Percentiles rank a stretch among this genome's conserved stretches.
phyloP scores from a whole-genome alignment of 129 eudicot species.

The Tagetes patula region DNA sequence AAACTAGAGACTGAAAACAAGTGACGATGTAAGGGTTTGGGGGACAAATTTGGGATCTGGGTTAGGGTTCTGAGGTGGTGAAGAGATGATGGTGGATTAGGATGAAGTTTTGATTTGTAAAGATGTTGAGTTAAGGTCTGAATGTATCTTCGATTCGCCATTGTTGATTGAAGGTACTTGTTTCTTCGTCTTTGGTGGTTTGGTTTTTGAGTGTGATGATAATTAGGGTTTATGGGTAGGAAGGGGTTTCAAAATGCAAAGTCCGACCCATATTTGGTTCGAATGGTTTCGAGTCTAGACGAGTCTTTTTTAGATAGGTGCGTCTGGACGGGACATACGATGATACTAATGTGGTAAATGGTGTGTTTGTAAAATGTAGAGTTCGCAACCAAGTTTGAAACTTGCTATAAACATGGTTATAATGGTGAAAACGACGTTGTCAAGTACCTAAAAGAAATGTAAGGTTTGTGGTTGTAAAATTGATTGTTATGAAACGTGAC shows the following conservation, averaged over 20 bases:
- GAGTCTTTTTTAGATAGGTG: no score
- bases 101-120: slow-evolving; percentile 30
- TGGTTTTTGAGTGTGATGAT: not conserved
- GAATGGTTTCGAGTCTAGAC: no score
- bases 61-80: slow-evolving; percentile 39
- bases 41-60: slow-evolving; percentile 29
- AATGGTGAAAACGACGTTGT: no score
- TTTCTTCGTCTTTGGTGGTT: not conserved
- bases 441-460: no score
- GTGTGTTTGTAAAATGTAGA: no score
- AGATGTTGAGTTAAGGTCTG: slow-evolving; percentile 46
- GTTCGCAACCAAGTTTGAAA: no score
- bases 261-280: not conserved
- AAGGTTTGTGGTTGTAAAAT: no score
- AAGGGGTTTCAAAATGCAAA: not conserved
- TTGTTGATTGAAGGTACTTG: slow-evolving; percentile 34
- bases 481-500: no score
- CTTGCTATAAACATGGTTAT: no score
- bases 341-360: no score
- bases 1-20: slow-evolving; percentile 26
- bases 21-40: slow-evolving; percentile 16
- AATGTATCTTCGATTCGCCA: slow-evolving; percentile 65
- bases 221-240: not conserved
- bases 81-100: slow-evolving; percentile 34
- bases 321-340: no score